Base-by-base conservation (phyloP, 2,329 filamentous ascomycete species). In the Arthrobotrys megalospora region DNA sequence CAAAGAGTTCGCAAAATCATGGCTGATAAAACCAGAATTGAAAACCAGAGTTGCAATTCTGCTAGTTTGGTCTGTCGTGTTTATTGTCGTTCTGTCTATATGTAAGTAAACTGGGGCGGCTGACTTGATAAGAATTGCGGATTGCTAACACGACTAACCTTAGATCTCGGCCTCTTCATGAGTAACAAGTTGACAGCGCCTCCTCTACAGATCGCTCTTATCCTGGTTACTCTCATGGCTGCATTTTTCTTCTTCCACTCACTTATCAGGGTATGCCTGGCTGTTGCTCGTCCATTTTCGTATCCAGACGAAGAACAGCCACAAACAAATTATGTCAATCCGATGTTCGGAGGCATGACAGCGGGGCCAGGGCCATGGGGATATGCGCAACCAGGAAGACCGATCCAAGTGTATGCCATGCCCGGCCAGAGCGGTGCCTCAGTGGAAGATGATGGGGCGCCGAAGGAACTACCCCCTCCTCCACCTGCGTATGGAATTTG, bases 191-290 rank as follows among this genome's bases (percentile, higher is more conserved):
- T 90, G 77, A 36, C 58, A 6, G 86, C 88, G 63, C 89, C 88
- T 48, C 89, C 89, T 83, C 91, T 96, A 82, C 92, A 93, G 81
- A 89, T 96, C 76, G 86, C 96, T 66, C 88, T 97, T 76, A 91
- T 97, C 71, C 87, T 97, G 66, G 87, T 94, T 80, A 91, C 96
- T 72, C 85, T 96, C 64, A 86, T 91, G 65, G 88, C 91, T 38
- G 90, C 91, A 1, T 89, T 95, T 80, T 90, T 96, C 85, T 96
- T 97, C 86, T 91, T 90, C 82, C 93, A 96, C 84, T 89, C 90
- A 48, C 85, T 96, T 14, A 88, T 96, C 72, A 90, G 92, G 16
- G 87, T 96, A 3, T 91, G 89, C 84, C 88, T 96, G 84, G 84
- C 92, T 58, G 84, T 91, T 12, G 84, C 90, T 68, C 87, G 87